Evolutionary conservation across 805 yeast species (phyloP).

Genomic region (Candida stauntonica): DNA sequence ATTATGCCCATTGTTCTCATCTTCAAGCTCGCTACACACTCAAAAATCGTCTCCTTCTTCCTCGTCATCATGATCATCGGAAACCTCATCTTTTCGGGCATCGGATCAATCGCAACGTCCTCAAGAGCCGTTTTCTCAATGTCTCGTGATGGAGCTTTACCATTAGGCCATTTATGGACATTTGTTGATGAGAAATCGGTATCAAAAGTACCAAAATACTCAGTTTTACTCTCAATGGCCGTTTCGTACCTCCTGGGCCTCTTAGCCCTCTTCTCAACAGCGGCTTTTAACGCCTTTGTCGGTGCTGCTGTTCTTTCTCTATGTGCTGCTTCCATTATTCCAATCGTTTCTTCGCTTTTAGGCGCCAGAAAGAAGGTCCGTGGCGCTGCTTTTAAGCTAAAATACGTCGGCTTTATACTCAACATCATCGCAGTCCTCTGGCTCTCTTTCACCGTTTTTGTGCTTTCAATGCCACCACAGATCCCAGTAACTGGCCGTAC

Average conservation of each 20-base stretch:
- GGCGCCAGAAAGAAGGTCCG: slow-evolving; percentile 56
- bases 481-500: slow-evolving; percentile 42
- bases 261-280: slow-evolving; percentile 61
- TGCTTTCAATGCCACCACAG: slow-evolving; percentile 70
- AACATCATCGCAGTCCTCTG: slow-evolving; percentile 57
- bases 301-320: slow-evolving; percentile 77
- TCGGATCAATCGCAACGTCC: slow-evolving; percentile 76
- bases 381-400: slow-evolving; percentile 65
- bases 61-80: slow-evolving; percentile 64
- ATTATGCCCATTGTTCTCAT: slow-evolving; percentile 77
- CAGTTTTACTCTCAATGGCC: slow-evolving; percentile 59
- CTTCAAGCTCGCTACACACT: slow-evolving; percentile 65
- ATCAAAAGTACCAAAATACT: slow-evolving; percentile 64
- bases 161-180: slow-evolving; percentile 59
- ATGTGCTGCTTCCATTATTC: slow-evolving; percentile 73
- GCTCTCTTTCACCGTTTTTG: slow-evolving; percentile 52
- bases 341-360: slow-evolving; percentile 58
- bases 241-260: slow-evolving; percentile 58
- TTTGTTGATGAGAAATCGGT: slow-evolving; percentile 53
- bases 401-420: slow-evolving; percentile 57
- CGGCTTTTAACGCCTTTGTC: slow-evolving; percentile 80
- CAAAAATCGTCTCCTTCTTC: slow-evolving; percentile 63
- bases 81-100: slow-evolving; percentile 68
- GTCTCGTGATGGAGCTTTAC: slow-evolving; percentile 80
- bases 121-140: slow-evolving; percentile 79